phyloP scores from a whole-genome alignment of 148 eudicot genomes.

The Heliamphora exappendiculata region DNA sequence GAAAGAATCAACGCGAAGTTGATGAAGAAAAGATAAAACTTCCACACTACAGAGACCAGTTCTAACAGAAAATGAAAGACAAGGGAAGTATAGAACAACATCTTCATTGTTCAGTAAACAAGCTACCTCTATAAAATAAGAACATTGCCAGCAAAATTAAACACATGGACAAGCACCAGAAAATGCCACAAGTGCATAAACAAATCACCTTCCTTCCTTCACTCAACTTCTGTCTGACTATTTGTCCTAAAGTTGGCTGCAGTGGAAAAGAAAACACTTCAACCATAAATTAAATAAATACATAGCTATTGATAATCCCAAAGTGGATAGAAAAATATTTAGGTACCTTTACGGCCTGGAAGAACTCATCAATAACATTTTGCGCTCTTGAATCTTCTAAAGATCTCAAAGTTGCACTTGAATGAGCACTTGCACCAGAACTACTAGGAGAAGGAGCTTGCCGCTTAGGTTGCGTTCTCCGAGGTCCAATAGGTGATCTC shows the following conservation, averaged over 20 bases:
- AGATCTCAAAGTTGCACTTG: constrained; percentile 28
- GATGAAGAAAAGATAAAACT: background rate
- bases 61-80: background rate
- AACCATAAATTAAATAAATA: constrained; percentile 1
- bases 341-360: constrained; percentile 82
- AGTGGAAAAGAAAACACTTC: constrained; percentile 8
- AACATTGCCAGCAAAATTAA: background rate
- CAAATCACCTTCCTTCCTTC: constrained; percentile 87
- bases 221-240: constrained; percentile 84
- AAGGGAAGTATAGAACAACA: background rate
- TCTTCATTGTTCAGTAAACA: background rate
- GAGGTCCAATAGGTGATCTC: constrained; percentile 57
- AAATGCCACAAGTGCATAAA: background rate
- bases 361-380: constrained; percentile 81
- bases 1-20: background rate
- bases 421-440: constrained; percentile 39
- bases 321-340: background rate
- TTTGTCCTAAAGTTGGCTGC: constrained; percentile 87
- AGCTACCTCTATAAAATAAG: background rate
- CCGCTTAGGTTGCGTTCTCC: constrained; percentile 70
- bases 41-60: background rate
- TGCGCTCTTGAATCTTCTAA: constrained; percentile 68
- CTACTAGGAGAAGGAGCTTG: constrained; percentile 51
- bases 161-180: background rate
- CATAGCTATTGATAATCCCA: background rate